Conservation (phyloP, 495 filamentous ascomycete species). For the Aspergillus ostianus region DNA sequence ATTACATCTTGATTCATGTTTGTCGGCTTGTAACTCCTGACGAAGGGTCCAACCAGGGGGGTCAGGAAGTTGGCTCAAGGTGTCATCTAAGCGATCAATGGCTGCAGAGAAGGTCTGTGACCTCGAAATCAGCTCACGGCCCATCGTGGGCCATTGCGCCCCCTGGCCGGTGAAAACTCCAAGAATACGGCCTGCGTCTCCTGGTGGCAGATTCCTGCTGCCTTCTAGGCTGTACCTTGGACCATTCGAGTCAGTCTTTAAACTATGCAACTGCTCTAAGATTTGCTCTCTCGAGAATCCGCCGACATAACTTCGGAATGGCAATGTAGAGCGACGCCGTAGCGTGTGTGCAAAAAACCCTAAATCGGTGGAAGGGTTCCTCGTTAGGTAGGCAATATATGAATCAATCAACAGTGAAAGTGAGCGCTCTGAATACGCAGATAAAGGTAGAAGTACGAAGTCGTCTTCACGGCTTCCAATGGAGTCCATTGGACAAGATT, state of each 20-base stretch:
- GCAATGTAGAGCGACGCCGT: not conserved
- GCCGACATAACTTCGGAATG: not conserved
- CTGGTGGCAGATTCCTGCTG: not conserved
- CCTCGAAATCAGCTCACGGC: conserved; percentile 24
- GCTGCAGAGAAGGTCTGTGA: conserved; percentile 21
- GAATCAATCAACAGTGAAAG: not conserved
- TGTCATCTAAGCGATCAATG: conserved; percentile 9
- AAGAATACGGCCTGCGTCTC: conserved; percentile 15
- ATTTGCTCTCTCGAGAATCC: not conserved
- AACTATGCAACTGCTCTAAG: not conserved
- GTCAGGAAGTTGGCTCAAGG: conserved; percentile 3
- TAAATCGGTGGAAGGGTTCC: not conserved
- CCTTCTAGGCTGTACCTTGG: not conserved
- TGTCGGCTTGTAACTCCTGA: conserved; percentile 5
- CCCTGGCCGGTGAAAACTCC: conserved; percentile 42
- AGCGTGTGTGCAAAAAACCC: not conserved
- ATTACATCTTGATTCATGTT: not conserved
- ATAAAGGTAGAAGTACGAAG: not conserved
- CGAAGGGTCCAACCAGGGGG: conserved; percentile 12
- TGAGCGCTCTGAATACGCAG: not conserved
- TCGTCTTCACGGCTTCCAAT: not conserved
- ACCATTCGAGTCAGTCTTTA: not conserved
- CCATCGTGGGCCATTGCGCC: conserved; percentile 36
- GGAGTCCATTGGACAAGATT: not conserved
- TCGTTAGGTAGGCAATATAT: not conserved